Conservation (phyloP, 768 basidiomycete genomes). For the Galerina sulciceps region DNA sequence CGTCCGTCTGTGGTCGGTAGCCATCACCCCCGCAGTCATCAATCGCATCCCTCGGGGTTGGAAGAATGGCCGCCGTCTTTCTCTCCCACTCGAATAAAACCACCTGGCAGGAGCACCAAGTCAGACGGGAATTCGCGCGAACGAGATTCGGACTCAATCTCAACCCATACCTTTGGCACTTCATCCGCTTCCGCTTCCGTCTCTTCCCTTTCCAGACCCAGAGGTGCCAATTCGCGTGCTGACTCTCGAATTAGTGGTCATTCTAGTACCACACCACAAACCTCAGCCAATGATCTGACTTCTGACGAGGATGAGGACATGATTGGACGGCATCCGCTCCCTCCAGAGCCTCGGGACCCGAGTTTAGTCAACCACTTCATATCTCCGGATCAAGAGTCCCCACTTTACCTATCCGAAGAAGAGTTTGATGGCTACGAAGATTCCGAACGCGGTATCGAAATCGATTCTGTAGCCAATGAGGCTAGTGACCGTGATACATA, state of each 20-base stretch:
- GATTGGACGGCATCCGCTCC: constrained; percentile 38
- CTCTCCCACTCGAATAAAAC: constrained; percentile 14
- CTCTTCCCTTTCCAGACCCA: constrained; percentile 42
- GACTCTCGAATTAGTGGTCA: constrained; percentile 26
- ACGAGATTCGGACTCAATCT: constrained; percentile 43
- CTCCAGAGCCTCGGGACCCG: constrained; percentile 20
- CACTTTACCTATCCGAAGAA: constrained; percentile 31
- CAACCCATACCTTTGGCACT: constrained; percentile 53
- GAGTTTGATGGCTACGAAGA: constrained; percentile 39
- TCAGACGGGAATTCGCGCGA: constrained; percentile 16
- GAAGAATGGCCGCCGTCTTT: constrained; percentile 15
- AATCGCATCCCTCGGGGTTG: constrained; percentile 30
- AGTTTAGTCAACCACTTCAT: not conserved
- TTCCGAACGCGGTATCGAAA: constrained; percentile 49
- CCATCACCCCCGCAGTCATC: constrained; percentile 32
- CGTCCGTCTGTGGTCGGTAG: constrained; percentile 50
- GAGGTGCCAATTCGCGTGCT: constrained; percentile 27
- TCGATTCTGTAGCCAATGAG: constrained; percentile 38
- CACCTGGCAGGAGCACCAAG: constrained; percentile 6
- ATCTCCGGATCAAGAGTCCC: constrained; percentile 19
- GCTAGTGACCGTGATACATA: constrained; percentile 32
- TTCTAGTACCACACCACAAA: constrained; percentile 37
- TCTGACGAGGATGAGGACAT: constrained; percentile 37
- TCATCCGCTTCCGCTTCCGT: constrained; percentile 51
- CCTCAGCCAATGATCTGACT: constrained; percentile 38